Evolutionary conservation across 805 yeast genomes (phyloP).

Genomic region (Ascoidea asiatica): DNA sequence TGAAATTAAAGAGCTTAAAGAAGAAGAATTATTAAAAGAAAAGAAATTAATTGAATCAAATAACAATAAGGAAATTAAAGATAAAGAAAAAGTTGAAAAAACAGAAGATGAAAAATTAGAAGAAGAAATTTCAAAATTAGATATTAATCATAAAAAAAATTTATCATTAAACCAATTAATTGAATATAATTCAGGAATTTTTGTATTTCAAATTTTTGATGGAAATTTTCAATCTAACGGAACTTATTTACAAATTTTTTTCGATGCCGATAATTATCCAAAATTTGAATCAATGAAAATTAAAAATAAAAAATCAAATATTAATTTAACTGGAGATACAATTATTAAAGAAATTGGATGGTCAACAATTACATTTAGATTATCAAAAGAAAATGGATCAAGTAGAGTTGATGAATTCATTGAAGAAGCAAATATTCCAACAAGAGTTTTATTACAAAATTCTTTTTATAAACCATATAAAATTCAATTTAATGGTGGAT

Average conservation of each 20-base stretch:
- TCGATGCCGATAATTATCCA: constrained; percentile 63
- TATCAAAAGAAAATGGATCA: constrained; percentile 38
- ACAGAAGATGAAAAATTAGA: constrained; percentile 16
- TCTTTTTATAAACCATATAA: constrained; percentile 51
- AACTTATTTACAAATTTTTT: constrained; percentile 57
- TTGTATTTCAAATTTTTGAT: constrained; percentile 51
- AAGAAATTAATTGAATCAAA: neutral
- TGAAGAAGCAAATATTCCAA: constrained; percentile 53
- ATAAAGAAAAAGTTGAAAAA: constrained; percentile 17
- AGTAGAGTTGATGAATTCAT: constrained; percentile 44
- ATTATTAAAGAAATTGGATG: constrained; percentile 64
- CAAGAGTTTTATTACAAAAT: constrained; percentile 47
- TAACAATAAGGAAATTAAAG: constrained; percentile 23
- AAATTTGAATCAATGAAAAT: constrained; percentile 44
- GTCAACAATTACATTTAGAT: constrained; percentile 52
- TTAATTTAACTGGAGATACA: constrained; percentile 56
- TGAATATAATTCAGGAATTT: constrained; percentile 58
- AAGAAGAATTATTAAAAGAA: constrained; percentile 14
- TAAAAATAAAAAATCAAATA: constrained; percentile 17
- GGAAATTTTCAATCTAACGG: constrained; percentile 43
- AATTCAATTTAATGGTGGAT: constrained; percentile 35
- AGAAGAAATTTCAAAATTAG: constrained; percentile 19
- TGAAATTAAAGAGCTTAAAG: constrained; percentile 48
- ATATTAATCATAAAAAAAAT: constrained; percentile 27
- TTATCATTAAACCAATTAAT: constrained; percentile 46